Evolutionary conservation across 2,329 filamentous ascomycete species (phyloP).

Genomic region (Verticillium isaacii): DNA sequence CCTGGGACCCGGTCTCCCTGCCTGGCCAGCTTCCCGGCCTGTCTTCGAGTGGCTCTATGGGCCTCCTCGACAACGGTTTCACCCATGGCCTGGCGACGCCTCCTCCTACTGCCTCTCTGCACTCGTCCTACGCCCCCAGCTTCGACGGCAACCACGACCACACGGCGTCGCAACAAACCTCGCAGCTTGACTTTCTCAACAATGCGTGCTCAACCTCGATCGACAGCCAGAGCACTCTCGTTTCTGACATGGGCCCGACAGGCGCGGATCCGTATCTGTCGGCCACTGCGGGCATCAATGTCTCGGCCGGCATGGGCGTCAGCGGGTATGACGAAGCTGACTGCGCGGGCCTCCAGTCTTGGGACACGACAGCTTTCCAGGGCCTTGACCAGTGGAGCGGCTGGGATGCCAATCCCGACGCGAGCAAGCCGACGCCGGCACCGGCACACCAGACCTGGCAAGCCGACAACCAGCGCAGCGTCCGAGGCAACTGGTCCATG

Average conservation of each 20-base stretch:
- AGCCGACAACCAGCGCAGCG: conserved; percentile 11
- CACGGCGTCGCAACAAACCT: neutral
- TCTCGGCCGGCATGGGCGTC: conserved; percentile 10
- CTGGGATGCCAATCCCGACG: conserved; percentile 9
- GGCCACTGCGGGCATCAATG: conserved; percentile 13
- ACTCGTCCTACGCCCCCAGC: conserved; percentile 38
- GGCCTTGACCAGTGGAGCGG: conserved; percentile 12
- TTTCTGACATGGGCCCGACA: conserved; percentile 9
- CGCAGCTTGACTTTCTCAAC: conserved; percentile 11
- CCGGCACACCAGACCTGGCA: conserved; percentile 10
- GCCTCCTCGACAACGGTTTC: conserved; percentile 42
- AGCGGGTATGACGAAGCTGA: conserved; percentile 12
- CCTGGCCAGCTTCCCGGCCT: conserved; percentile 26
- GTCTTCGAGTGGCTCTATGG: conserved; percentile 27
- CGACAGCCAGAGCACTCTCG: conserved; percentile 12
- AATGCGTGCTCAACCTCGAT: conserved; percentile 11
- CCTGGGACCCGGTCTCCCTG: conserved; percentile 36
- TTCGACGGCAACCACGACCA: conserved; percentile 31
- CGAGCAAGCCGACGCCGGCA: neutral
- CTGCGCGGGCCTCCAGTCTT: conserved; percentile 4
- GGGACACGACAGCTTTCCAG: conserved; percentile 10
- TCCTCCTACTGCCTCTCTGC: conserved; percentile 48
- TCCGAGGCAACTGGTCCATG: conserved; percentile 18
- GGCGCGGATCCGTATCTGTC: conserved; percentile 12
- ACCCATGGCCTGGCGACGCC: conserved; percentile 51